Percentiles rank a stretch among this genome's conserved stretches.
Conservation (phyloP, 1,139 yeast species). For the Hyphopichia burtonii region DNA sequence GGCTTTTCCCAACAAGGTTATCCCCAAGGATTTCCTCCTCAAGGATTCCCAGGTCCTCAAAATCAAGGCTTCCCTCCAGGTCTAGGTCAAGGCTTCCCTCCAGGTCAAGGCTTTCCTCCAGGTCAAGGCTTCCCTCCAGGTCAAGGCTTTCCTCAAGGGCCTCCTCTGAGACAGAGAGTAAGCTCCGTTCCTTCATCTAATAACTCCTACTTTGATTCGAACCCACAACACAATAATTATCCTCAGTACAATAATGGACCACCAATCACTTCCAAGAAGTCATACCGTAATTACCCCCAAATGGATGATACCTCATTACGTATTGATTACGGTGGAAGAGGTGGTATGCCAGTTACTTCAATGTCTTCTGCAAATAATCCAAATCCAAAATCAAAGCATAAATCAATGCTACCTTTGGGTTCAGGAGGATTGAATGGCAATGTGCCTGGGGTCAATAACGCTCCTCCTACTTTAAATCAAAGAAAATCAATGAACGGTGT, state of each 20-base stretch:
- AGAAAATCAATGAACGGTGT: slow-evolving; percentile 14
- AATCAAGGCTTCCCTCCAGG: slow-evolving; percentile 1
- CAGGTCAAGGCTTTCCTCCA: background rate
- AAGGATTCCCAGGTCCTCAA: slow-evolving; percentile 1
- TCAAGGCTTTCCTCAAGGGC: background rate
- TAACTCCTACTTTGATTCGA: slow-evolving; percentile 9
- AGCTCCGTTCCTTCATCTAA: slow-evolving; percentile 14
- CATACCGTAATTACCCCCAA: slow-evolving; percentile 34
- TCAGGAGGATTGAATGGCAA: slow-evolving; percentile 3
- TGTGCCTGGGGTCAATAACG: background rate
- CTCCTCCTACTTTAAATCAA: slow-evolving; percentile 12
- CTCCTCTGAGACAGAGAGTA: slow-evolving; percentile 10
- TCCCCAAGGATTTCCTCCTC: background rate
- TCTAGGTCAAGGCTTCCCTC: background rate
- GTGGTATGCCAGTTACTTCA: slow-evolving; percentile 44
- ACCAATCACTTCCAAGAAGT: slow-evolving; percentile 20
- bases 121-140: background rate
- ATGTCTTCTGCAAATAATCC: slow-evolving; percentile 5
- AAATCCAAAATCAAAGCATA: slow-evolving; percentile 19
- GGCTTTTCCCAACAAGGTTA: background rate
- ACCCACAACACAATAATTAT: slow-evolving; percentile 7
- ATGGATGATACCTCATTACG: slow-evolving; percentile 34
- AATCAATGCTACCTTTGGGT: slow-evolving; percentile 13
- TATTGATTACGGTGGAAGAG: slow-evolving; percentile 49
- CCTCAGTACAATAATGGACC: slow-evolving; percentile 6